Conservation (phyloP, 2,329 filamentous ascomycete genomes). For the Epichloe elymi region DNA sequence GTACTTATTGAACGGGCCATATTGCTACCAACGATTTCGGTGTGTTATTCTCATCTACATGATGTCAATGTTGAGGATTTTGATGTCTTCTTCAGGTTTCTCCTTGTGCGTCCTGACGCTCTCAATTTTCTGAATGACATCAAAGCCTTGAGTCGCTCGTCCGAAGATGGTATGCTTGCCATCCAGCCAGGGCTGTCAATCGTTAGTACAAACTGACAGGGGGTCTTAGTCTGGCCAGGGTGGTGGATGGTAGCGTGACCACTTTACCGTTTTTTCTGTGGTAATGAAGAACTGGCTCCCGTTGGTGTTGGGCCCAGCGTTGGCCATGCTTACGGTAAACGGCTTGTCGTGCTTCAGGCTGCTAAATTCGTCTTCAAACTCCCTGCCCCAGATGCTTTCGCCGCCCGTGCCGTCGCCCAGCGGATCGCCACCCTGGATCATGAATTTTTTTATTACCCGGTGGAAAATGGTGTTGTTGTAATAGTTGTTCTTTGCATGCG, state of each 20-base stretch:
- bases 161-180: constrained; percentile 96
- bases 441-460: constrained; percentile 92
- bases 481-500: constrained; percentile 77
- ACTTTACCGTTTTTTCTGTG: constrained; percentile 78
- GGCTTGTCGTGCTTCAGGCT: constrained; percentile 87
- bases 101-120: constrained; percentile 77
- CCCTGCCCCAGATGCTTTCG: constrained; percentile 81
- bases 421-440: constrained; percentile 96
- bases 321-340: constrained; percentile 95
- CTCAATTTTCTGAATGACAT: constrained; percentile 94
- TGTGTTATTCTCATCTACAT: constrained; percentile 20
- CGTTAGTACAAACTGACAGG: constrained; percentile 5
- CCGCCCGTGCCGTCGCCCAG: constrained; percentile 85
- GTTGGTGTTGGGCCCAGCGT: constrained; percentile 90
- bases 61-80: constrained; percentile 78
- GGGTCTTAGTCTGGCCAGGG: constrained; percentile 1
- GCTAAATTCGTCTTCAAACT: constrained; percentile 91
- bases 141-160: constrained; percentile 74
- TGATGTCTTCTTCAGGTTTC: constrained; percentile 93
- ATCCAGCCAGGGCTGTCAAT: constrained; percentile 68
- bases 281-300: constrained; percentile 98
- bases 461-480: constrained; percentile 99
- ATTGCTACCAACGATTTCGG: not conserved
- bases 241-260: not conserved
- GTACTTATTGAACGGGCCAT: not conserved